Base-by-base conservation (phyloP, 805 yeast species). In the Yamadazyma sp. region DNA sequence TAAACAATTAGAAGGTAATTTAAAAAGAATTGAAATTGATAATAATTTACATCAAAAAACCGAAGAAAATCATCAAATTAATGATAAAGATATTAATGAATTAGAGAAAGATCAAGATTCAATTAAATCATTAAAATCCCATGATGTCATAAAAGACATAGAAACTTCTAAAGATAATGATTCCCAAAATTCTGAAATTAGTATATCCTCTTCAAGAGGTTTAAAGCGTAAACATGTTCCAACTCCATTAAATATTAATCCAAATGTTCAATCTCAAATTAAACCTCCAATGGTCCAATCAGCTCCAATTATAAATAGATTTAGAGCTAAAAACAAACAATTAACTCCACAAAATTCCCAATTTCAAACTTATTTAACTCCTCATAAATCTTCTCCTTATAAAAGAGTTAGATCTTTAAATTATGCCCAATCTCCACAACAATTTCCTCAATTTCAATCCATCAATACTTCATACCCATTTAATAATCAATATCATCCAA, bases 161-260 rank as follows among this genome's bases (percentile, higher is more conserved):
- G n/a, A n/a, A n/a, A n/a, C n/a, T n/a, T n/a, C n/a, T n/a, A n/a
- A n/a, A n/a, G n/a, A n/a, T n/a, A n/a, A n/a, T n/a, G n/a, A n/a
- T n/a, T n/a, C n/a, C n/a, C n/a, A n/a, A n/a, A n/a, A n/a, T n/a
- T n/a, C n/a, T n/a, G n/a, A n/a, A n/a, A n/a, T n/a, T n/a, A n/a
- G n/a, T n/a, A n/a, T n/a, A n/a, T n/a, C n/a, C n/a, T n/a, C n/a
- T n/a, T n/a, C 31, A 4, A 34, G 58, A 42, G 44, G 66, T 13
- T 51, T 62, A 35, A 60, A 57, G 42, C 47, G 69, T 25, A 47
- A 49, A 16, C 60, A 59, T 36, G 44, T 59, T 11, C 69, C 69
- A 2, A 32, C 57, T 2, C 67, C 68, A 2, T 46, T 62, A 24
- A 40, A 41, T 30, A 50, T 58, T 20, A 39, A 39, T 22, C 2